phyloP scores from a whole-genome alignment of 805 yeast species.

The Lipomyces yamadae region DNA sequence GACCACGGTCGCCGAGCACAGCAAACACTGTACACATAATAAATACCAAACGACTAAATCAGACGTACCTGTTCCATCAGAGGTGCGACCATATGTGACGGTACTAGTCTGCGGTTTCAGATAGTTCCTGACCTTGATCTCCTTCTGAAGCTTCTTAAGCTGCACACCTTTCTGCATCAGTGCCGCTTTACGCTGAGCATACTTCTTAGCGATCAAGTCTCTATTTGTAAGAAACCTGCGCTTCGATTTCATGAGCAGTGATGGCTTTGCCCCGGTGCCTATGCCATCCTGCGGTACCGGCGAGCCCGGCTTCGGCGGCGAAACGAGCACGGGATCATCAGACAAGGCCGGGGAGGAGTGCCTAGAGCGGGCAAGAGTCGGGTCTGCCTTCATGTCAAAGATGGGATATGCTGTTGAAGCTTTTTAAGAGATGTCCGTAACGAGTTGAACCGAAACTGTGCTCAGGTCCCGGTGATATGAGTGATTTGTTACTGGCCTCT shows the following conservation, averaged over 20 bases:
- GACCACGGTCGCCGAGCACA: background rate
- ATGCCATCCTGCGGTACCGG: background rate
- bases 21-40: background rate
- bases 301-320: background rate
- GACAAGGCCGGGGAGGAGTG: conserved; percentile 28
- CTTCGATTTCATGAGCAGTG: conserved; percentile 34
- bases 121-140: conserved; percentile 29
- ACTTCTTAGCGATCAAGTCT: conserved; percentile 34
- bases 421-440: background rate
- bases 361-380: conserved; percentile 29
- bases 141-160: conserved; percentile 33
- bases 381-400: conserved; percentile 24
- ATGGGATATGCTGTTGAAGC: background rate
- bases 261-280: conserved; percentile 26
- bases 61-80: conserved; percentile 42
- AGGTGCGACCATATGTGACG: conserved; percentile 42
- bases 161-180: conserved; percentile 32
- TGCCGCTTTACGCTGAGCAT: conserved; percentile 33
- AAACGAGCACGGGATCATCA: conserved; percentile 12
- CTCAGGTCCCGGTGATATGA: background rate
- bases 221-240: conserved; percentile 28
- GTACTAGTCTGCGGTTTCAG: conserved; percentile 31
- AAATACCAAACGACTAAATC: background rate
- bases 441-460: background rate
- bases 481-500: too few relatives aligned